Base-by-base conservation (phyloP, 2,329 filamentous ascomycete genomes). In the Tolypocladium sp. region DNA sequence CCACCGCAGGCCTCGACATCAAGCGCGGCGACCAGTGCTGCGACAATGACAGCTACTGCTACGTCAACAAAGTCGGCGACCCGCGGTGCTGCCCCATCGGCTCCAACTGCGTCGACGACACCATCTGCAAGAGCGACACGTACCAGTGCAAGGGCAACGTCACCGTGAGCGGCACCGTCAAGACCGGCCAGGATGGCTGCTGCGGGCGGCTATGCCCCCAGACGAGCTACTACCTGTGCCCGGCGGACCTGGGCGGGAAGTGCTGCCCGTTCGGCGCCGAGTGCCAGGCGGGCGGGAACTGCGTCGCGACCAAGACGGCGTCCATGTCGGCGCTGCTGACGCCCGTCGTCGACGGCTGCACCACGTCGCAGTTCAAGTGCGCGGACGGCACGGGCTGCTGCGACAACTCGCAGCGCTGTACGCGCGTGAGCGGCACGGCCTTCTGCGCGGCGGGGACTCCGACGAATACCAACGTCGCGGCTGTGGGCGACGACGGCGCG, bases 321-420 rank as follows among this genome's bases (percentile, higher is more conserved):
- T 61, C 68, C 2, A 38, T 59, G 7, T 67, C 69, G 3, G 3
- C 40, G 4, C 35, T 71, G 15, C 70, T 76, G 6, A 70, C 73
- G 0, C 68, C 71, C 49, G 62, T 74, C n/a, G 71, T 74, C 2
- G 67, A 69, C 53, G 76, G 75, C 3, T 83, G 80, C 66, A 76
- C 77, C 1, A 74, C 74, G 1, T 73, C 71, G 38, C 77, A 82
- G 65, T 69, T 76, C 59, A 57, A 68, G 17, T 83, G 80, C 65
- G 63, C 70, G 7, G 69, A 77, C 6, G 79, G 77, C 27, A 72
- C 73, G 17, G 79, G 80, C 13, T 85, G 82, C 67, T 85, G 82
- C 66, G 68, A 74, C 58, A 66, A 71, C 10, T 74, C 74, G 0
- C 72, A 76, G 59, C 63, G 67, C 5, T 84, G 81, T 64, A 77